These are phyloP conservation scores for Boletus barrowsii DNA, from an alignment of 768 basidiomycete species.

Conservation along the genomic window DNA sequence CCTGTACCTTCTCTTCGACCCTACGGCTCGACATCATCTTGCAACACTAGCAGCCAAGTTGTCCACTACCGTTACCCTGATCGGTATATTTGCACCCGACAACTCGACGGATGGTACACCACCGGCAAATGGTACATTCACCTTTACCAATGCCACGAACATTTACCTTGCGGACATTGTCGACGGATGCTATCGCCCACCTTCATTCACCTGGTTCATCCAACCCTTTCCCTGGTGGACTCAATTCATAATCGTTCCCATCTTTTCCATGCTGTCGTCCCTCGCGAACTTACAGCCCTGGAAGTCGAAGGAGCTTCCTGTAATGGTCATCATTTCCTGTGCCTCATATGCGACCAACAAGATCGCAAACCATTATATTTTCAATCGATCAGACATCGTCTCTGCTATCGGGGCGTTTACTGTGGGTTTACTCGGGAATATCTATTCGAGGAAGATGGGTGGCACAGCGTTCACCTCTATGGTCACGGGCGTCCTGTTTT, in stretches of 20 bases:
- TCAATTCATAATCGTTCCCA: constrained; percentile 70
- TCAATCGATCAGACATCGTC: constrained; percentile 79
- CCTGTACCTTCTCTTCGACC: constrained; percentile 71
- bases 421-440: constrained; percentile 73
- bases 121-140: constrained; percentile 60
- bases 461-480: constrained; percentile 89
- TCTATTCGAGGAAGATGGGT: constrained; percentile 77
- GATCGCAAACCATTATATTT: constrained; percentile 80
- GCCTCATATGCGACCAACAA: constrained; percentile 77
- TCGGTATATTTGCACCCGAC: constrained; percentile 69
- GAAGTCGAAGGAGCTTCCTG: constrained; percentile 63
- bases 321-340: constrained; percentile 86
- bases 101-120: constrained; percentile 40
- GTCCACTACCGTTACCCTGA: constrained; percentile 47
- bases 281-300: constrained; percentile 78
- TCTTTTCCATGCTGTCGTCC: constrained; percentile 69
- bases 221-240: constrained; percentile 81
- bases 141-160: constrained; percentile 56
- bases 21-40: constrained; percentile 48
- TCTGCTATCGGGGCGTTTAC: constrained; percentile 85
- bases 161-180: constrained; percentile 45
- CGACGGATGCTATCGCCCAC: constrained; percentile 70
- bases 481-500: constrained; percentile 85
- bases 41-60: constrained; percentile 51
- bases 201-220: constrained; percentile 69